Evolutionary conservation across 306 rosid genomes (phyloP).

Genomic region (Amphicarpaea edgeworthii): DNA sequence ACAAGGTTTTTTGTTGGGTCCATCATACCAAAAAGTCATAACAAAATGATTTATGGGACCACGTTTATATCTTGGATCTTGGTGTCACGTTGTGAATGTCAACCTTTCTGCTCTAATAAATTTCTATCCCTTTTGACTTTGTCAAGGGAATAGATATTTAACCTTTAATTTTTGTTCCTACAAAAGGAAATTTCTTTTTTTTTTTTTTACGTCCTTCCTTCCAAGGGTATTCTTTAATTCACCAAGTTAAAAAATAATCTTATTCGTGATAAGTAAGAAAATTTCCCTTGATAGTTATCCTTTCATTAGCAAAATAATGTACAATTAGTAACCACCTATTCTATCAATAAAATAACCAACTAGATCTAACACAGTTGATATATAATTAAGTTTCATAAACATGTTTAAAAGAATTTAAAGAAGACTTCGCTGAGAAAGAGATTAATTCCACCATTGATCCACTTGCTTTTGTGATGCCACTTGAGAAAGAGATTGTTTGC

Average conservation of each 20-base stretch:
- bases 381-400: too few species aligned
- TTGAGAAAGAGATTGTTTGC: conserved; percentile 4
- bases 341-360: too few species aligned
- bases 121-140: conserved; percentile 14
- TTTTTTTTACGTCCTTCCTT: too few species aligned
- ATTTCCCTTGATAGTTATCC: too few species aligned
- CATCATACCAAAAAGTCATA: conserved; percentile 36
- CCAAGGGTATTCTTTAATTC: too few species aligned
- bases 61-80: conserved; percentile 22
- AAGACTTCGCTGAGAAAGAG: too few species aligned
- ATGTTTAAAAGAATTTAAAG: too few species aligned
- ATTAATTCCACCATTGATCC: conserved; percentile 9
- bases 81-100: conserved; percentile 17
- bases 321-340: neutral
- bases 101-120: conserved; percentile 11
- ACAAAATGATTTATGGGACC: conserved; percentile 23
- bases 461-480: conserved; percentile 21
- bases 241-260: too few species aligned
- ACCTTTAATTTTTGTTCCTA: neutral
- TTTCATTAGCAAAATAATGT: neutral
- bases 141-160: neutral
- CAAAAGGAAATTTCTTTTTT: neutral
- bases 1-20: conserved; percentile 44
- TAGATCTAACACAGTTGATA: too few species aligned
- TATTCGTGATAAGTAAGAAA: too few species aligned